Conservation (phyloP, 2,329 filamentous ascomycete species). For the Diaporthe sp. region DNA sequence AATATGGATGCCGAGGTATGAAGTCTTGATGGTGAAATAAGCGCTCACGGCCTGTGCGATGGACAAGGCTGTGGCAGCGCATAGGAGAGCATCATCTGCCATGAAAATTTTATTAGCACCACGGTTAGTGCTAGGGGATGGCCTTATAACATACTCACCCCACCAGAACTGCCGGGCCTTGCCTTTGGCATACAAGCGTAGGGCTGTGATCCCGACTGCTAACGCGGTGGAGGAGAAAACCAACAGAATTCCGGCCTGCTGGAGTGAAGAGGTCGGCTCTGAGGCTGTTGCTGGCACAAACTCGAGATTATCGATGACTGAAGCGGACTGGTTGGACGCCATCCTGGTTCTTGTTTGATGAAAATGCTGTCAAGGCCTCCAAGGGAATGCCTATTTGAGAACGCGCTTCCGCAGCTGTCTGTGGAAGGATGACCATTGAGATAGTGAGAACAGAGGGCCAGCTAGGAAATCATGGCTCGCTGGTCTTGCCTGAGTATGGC, state of each 20-base stretch:
- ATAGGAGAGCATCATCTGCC: slow-evolving; percentile 17
- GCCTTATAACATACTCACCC: slow-evolving; percentile 3
- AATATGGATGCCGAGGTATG: slow-evolving; percentile 1
- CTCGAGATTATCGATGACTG: background rate
- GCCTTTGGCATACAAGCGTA: slow-evolving; percentile 17
- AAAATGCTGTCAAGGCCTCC: no score
- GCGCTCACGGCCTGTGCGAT: background rate
- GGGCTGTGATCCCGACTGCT: background rate
- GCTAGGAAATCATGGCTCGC: background rate
- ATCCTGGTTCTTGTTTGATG: background rate
- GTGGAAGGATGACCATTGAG: background rate
- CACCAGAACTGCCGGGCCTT: slow-evolving; percentile 13
- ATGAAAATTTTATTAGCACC: background rate
- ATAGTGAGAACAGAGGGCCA: no score
- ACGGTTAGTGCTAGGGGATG: background rate
- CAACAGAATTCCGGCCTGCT: slow-evolving; percentile 2
- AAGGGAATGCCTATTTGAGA: background rate
- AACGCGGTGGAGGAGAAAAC: slow-evolving; percentile 2
- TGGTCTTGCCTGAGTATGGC: background rate
- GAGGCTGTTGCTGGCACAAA: background rate
- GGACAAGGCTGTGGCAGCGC: slow-evolving; percentile 7
- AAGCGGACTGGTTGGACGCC: background rate
- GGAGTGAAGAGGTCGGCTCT: slow-evolving; percentile 11
- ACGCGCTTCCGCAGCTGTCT: background rate
- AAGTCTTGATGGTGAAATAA: slow-evolving; percentile 10